Evolutionary conservation across 225 moss, liverwort and hornwort genomes (phyloP).

Genomic region (Pseudoscleropodium purum): DNA sequence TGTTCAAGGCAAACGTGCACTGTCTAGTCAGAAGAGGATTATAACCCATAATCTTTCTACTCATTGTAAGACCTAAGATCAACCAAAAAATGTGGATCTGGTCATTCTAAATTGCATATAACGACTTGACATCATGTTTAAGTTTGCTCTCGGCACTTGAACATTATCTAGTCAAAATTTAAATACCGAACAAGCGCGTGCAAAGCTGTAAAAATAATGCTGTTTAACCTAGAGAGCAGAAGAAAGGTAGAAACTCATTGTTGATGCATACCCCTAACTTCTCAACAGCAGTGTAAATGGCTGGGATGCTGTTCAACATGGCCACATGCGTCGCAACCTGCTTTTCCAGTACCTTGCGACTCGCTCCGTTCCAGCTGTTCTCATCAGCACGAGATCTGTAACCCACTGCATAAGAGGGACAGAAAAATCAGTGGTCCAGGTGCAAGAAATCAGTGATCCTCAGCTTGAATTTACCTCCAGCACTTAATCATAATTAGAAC

Average conservation of each 20-base stretch:
- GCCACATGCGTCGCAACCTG: slow-evolving; percentile 25
- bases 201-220: neutral
- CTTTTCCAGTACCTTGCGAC: slow-evolving; percentile 25
- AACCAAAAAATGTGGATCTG: neutral
- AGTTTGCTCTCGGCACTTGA: neutral
- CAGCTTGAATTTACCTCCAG: neutral
- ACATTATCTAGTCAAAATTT: neutral
- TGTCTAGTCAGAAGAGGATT: neutral
- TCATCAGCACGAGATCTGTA: slow-evolving; percentile 50
- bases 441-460: neutral
- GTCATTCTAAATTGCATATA: neutral
- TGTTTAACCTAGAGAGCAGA: neutral
- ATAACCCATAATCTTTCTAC: neutral
- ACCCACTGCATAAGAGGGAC: slow-evolving; percentile 30
- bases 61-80: neutral
- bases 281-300: slow-evolving; percentile 17
- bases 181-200: neutral
- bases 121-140: neutral
- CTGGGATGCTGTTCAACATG: slow-evolving; percentile 15
- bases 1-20: neutral
- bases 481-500: neutral
- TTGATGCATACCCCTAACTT: slow-evolving; percentile 31
- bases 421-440: neutral
- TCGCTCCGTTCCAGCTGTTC: slow-evolving; percentile 44
- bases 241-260: neutral